Evolutionary conservation across 192 early-diverging fungal species (phyloP), one percentile per base, ranked within the genome.

Genomic region (Entomortierella lignicola): DNA sequence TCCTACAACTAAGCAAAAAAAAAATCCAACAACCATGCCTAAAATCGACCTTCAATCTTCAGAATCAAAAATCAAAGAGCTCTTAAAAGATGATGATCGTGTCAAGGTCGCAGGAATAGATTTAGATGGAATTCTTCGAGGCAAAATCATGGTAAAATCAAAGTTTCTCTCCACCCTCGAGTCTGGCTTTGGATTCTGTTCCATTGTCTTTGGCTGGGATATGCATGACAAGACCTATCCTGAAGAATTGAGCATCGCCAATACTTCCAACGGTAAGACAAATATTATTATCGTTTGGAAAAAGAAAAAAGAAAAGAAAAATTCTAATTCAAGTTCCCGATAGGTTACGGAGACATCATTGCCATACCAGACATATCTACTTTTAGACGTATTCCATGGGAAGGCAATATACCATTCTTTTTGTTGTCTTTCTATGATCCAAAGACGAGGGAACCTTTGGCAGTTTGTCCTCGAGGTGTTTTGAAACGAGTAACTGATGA

Each of bases 181-280:
- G 31, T 82, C 87, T 55, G 93, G 93, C 10, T 92, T 95, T 67
- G 93, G 72, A 4, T 94, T 95, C 69, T 93, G 94, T 69, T 92
- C 87, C n/a, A 88, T 94, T 8, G 79, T 92, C 27, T 93, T 90
- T 72, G 88, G 88, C 10, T 95, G 94, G 94, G 94, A 95, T 71
- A 87, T 92, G 72, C 91, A 92, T 63, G 94, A 95, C 75, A 81
- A 85, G 43, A 57, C 82, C 3, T 94, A 94, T 69, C 47, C 72
- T 26, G 62, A 74, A 52, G 63, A 80, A 39, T 60, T 84, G 43
- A 62, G 71, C 25, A 57, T 80, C 64, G 81, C 72, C n/a, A 74
- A 83, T 62, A 67, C 69, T 13, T 75, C 71, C 11, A 82, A 81
- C 62, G 81, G 81, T 80, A 70, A n/a, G n/a, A n/a, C n/a, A n/a